Base-by-base conservation (phyloP, 2,329 filamentous ascomycete species). In the Aulographum hederae region DNA sequence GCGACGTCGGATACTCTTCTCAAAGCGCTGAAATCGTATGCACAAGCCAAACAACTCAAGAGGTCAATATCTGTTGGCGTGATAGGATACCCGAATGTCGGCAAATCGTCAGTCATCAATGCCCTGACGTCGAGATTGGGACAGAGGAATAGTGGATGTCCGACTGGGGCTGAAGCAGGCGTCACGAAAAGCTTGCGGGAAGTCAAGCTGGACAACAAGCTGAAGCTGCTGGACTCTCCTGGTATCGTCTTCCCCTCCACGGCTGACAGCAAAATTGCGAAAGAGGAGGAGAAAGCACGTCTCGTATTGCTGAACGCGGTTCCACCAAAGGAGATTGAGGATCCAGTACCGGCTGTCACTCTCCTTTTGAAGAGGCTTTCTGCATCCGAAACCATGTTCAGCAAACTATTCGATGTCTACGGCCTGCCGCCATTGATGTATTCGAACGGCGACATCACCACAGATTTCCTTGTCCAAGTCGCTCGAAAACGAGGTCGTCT, bases 41-140 rank as follows among this genome's bases (percentile, higher is more conserved):
- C 85, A 6, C 76, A 80, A 35, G 69, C 69, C 37, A 78, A 79
- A 45, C 76, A 91, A 50, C 62, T 94, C 42, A 92, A 92, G 65
- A 77, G 85, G 34, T 77, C 84, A 32, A 73, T 92, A 45, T 85
- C 80, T 14, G 85, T 94, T 37, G 85, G 85, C 41, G 80, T 94
- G 38, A 91, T 94, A 43, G 85, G 85, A 18, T 94, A 93, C 53
- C 85, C 85, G 45, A 94, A 94, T 51, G 85, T 93, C 37, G 85
- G 85, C 50, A 94, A 94, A 62, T 92, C 82, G 18, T 93, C 84
- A 31, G 82, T 94, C 46, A 93, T 94, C 65, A 94, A 94, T 53
- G 80, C 84, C 12, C 72, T 94, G 34, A 77, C 82, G 14, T 73
- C 78, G 23, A 71, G 81, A 23, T 62, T 93, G 43, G 71, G 76